A percentile compares a stretch with the other conserved stretches of the same genome.
These are phyloP conservation scores for Hygrophorus pudorinus DNA, from an alignment of 768 basidiomycete genomes.

Conservation along the genomic window DNA sequence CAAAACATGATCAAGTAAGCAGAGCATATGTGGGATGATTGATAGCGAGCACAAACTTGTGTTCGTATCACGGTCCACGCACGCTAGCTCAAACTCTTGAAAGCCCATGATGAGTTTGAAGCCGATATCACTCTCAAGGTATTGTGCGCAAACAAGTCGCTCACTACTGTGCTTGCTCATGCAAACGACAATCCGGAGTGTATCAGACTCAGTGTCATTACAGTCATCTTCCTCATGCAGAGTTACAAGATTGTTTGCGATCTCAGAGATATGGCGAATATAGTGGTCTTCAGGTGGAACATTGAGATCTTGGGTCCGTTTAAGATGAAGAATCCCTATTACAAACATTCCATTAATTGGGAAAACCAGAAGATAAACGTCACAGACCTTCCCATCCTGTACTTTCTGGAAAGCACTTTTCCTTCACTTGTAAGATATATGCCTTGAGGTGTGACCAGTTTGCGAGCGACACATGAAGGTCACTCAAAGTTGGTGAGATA, in stretches of 20 bases:
- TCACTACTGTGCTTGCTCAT: constrained; percentile 10
- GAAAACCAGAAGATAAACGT: no score
- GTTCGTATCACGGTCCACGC: constrained; percentile 9
- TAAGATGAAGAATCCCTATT: constrained; percentile 10
- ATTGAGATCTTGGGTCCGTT: constrained; percentile 7
- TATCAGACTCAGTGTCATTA: constrained; percentile 1
- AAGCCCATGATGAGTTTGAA: constrained; percentile 18
- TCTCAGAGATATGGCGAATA: constrained; percentile 7
- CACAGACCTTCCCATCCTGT: constrained; percentile 17
- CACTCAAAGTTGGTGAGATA: constrained; percentile 11
- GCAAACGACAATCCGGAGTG: no score
- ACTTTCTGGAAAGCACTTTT: constrained; percentile 10
- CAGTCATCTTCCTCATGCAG: constrained; percentile 9
- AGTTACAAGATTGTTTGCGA: not conserved
- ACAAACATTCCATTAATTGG: no score
- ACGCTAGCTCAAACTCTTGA: constrained; percentile 19
- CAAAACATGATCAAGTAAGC: not conserved
- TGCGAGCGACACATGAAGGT: no score
- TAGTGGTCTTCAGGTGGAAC: constrained; percentile 6
- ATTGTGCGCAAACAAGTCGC: constrained; percentile 10
- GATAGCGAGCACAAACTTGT: constrained; percentile 12
- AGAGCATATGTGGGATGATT: not conserved
- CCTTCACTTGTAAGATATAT: constrained; percentile 12
- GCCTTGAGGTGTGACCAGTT: constrained; percentile 13
- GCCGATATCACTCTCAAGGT: constrained; percentile 18